Evolutionary conservation across 2,329 filamentous ascomycete genomes (phyloP), one percentile per base, ranked within the genome.

Genomic region (Ceratocystis colombiana): DNA sequence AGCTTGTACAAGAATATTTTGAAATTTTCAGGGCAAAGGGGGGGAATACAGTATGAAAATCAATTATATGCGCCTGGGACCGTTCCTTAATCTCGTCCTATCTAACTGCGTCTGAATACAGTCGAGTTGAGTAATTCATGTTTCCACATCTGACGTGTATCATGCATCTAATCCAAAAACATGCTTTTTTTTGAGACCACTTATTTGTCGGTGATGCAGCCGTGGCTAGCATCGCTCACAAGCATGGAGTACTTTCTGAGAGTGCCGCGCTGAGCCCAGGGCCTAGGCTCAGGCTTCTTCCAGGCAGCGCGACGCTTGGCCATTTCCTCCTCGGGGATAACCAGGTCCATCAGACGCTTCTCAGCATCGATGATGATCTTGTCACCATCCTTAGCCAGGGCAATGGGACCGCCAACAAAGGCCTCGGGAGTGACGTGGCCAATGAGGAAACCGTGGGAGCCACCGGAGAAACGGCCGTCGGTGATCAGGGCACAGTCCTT

Each of bases 401-500:
- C 90, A 69, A 96, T 94, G 1, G 90, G 90, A 0, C 90, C 90
- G 62, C 90, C 90, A 70, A 89, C 88, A 73, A 89, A 87, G 7
- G 90, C 90, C 77, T 96, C 90, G 30, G 90, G 90, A 50, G 92
- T 89, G 69, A 96, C 88, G 76, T 94, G 89, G 1, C 89, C 89
- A 72, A 94, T 93, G 71, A 94, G 79, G 82, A 94, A 94, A 48
- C 89, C 89, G 81, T 94, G 89, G 69, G 84, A 88, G 64, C 89
- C 90, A 67, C 90, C 90, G 7, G 84, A 88, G 80, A 90, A 92
- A 48, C 88, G 84, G 0, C 85, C 85, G 71, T 91, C 87, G 1
- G 88, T 89, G 68, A 90, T 80, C 61, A 90, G 82, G 0, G 88
- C 88, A 15, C 89, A 85, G 71, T 90, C 87, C 71, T 88, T 82